These are phyloP conservation scores for Penicillium occitanis DNA, from an alignment of 2,329 filamentous ascomycete genomes.

Conservation along the genomic window DNA sequence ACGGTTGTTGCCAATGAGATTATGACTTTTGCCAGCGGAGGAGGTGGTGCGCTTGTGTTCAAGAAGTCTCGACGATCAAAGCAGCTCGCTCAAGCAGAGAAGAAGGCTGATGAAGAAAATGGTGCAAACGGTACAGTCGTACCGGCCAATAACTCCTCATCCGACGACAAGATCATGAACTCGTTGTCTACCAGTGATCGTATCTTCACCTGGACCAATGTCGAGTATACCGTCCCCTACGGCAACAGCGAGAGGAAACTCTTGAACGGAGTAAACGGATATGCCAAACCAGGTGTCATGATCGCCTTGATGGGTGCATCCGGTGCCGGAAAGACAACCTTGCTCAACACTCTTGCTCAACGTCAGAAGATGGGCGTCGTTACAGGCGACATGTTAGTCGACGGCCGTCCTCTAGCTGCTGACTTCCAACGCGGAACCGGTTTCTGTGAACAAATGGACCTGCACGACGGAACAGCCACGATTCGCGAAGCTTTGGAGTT, in stretches of 20 bases:
- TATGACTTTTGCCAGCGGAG: conserved; percentile 61
- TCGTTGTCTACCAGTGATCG: conserved; percentile 52
- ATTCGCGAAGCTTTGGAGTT: conserved; percentile 69
- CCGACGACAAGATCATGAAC: conserved; percentile 21
- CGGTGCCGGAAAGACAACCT: conserved; percentile 79
- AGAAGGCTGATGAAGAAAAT: conserved; percentile 23
- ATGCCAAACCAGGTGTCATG: conserved; percentile 76
- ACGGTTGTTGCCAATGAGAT: conserved; percentile 70
- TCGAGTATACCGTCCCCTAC: conserved; percentile 72
- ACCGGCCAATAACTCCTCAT: background rate
- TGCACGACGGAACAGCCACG: conserved; percentile 67
- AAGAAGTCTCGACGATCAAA: conserved; percentile 60
- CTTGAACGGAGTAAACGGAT: conserved; percentile 70
- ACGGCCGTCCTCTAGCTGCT: conserved; percentile 60
- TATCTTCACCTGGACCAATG: conserved; percentile 69
- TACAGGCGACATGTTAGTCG: conserved; percentile 69
- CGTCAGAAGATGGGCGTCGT: conserved; percentile 66
- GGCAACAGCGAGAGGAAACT: conserved; percentile 61
- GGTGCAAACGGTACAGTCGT: conserved; percentile 7
- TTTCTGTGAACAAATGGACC: conserved; percentile 70
- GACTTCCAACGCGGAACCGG: conserved; percentile 70
- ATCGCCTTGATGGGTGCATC: conserved; percentile 79
- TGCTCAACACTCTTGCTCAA: conserved; percentile 75
- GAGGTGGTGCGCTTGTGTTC: conserved; percentile 69
- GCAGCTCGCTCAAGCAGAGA: conserved; percentile 31